These are phyloP conservation scores for Metschnikowia borealis DNA, from an alignment of 805 yeast species.

Conservation along the genomic window DNA sequence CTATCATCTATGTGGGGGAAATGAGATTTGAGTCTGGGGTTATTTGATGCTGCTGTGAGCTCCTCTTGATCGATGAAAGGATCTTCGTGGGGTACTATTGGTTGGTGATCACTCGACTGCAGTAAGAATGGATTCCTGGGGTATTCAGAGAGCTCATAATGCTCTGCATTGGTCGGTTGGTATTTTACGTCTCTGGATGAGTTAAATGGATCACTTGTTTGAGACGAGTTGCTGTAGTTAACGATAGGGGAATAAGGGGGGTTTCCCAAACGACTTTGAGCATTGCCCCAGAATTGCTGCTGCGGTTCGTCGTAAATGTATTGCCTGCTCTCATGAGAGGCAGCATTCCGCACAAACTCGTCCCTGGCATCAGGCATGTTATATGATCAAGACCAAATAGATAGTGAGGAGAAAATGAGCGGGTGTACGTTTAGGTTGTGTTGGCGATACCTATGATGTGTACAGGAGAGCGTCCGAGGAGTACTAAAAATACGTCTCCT, in stretches of 20 bases:
- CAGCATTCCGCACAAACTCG: slow-evolving; percentile 13
- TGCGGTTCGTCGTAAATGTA: background rate
- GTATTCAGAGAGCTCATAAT: slow-evolving; percentile 12
- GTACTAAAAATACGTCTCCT: background rate
- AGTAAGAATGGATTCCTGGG: slow-evolving; percentile 7
- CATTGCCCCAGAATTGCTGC: slow-evolving; percentile 3
- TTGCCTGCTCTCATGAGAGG: background rate
- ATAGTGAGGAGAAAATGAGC: background rate
- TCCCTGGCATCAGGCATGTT: slow-evolving; percentile 5
- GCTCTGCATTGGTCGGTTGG: slow-evolving; percentile 7
- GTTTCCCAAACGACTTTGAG: background rate
- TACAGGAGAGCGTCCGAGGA: slow-evolving; percentile 2
- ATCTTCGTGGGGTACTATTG: background rate
- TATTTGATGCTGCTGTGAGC: background rate
- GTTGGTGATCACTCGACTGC: background rate
- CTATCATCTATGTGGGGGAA: slow-evolving; percentile 2
- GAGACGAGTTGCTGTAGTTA: background rate
- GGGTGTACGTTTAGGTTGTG: background rate
- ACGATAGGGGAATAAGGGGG: slow-evolving; percentile 7
- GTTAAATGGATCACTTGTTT: background rate
- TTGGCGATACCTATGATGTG: background rate
- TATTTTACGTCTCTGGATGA: background rate
- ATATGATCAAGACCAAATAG: background rate
- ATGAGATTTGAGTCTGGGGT: background rate
- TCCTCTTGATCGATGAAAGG: background rate